phyloP scores from a whole-genome alignment of 352 stramenopile species.

The Pilasporangium apinafurcum region DNA sequence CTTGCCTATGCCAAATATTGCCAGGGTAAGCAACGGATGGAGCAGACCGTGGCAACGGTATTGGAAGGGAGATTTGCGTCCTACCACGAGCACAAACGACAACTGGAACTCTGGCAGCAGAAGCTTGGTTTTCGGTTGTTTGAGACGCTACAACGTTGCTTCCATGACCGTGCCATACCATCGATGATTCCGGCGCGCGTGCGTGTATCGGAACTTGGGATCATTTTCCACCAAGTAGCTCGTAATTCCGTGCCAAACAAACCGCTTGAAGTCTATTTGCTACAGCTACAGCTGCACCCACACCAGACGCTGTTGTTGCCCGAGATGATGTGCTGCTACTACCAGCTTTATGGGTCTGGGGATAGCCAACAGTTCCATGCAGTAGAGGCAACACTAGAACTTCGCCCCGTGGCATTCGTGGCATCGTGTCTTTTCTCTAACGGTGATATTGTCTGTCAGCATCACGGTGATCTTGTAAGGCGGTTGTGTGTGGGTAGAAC shows the following conservation, averaged over 20 bases:
- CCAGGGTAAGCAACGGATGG: constrained; percentile 34
- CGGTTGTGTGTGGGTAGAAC: constrained; percentile 54
- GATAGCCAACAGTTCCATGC: constrained; percentile 7
- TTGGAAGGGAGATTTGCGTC: constrained; percentile 54
- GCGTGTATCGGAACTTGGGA: constrained; percentile 23
- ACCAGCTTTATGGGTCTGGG: constrained; percentile 51
- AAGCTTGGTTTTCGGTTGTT: constrained; percentile 52
- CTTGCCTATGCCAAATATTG: constrained; percentile 40
- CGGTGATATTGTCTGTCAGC: constrained; percentile 33
- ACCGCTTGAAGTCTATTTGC: constrained; percentile 47
- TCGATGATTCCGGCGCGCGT: constrained; percentile 50
- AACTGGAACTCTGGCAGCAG: constrained; percentile 62
- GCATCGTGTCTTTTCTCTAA: constrained; percentile 66
- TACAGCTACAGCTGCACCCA: constrained; percentile 35
- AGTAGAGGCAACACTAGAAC: constrained; percentile 24
- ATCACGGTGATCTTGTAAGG: constrained; percentile 50
- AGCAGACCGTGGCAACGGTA: constrained; percentile 35
- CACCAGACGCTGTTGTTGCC: constrained; percentile 48
- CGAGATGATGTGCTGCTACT: constrained; percentile 67
- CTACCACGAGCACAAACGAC: constrained; percentile 45
- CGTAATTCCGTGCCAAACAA: constrained; percentile 31
- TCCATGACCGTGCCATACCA: constrained; percentile 40
- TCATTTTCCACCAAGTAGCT: constrained; percentile 37
- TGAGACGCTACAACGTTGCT: constrained; percentile 46
- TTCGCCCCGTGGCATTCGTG: constrained; percentile 50